These are phyloP conservation scores for Acacia confusa DNA, from an alignment of 306 rosid genomes.

Conservation along the genomic window DNA sequence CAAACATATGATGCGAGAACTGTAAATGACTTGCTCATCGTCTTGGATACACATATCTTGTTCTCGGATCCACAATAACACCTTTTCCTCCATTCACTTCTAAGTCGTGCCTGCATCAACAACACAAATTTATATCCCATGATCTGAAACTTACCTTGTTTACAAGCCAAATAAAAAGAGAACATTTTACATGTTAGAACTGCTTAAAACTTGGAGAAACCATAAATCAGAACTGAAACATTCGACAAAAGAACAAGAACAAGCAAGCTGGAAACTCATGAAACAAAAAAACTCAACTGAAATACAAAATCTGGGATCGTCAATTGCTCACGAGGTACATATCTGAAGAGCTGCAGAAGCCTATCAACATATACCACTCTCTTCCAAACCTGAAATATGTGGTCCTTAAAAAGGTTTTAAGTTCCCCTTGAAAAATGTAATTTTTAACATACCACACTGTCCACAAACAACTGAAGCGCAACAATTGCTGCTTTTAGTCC, in stretches of 20 bases:
- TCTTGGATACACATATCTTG: slow-evolving; percentile 75
- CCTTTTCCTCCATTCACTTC: slow-evolving; percentile 96
- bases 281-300: slow-evolving; percentile 61
- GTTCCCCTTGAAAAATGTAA: background rate
- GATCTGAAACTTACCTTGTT: background rate
- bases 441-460: slow-evolving; percentile 58
- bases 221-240: background rate
- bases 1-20: slow-evolving; percentile 21
- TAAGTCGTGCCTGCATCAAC: slow-evolving; percentile 70
- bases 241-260: slow-evolving; percentile 13
- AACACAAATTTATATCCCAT: slow-evolving; percentile 18
- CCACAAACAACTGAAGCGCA: slow-evolving; percentile 75
- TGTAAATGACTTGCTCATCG: slow-evolving; percentile 38
- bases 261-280: background rate
- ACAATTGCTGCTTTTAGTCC: slow-evolving; percentile 84
- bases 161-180: background rate
- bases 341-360: slow-evolving; percentile 81
- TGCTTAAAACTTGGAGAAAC: background rate
- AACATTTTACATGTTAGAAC: background rate
- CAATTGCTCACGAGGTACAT: slow-evolving; percentile 92
- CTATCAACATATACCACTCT: slow-evolving; percentile 83
- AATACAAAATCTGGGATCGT: slow-evolving; percentile 88
- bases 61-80: slow-evolving; percentile 79
- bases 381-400: slow-evolving; percentile 74
- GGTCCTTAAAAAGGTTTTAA: slow-evolving; percentile 17